Evolutionary conservation across 768 basidiomycete genomes (phyloP).

Genomic region (Daedalea quercina): DNA sequence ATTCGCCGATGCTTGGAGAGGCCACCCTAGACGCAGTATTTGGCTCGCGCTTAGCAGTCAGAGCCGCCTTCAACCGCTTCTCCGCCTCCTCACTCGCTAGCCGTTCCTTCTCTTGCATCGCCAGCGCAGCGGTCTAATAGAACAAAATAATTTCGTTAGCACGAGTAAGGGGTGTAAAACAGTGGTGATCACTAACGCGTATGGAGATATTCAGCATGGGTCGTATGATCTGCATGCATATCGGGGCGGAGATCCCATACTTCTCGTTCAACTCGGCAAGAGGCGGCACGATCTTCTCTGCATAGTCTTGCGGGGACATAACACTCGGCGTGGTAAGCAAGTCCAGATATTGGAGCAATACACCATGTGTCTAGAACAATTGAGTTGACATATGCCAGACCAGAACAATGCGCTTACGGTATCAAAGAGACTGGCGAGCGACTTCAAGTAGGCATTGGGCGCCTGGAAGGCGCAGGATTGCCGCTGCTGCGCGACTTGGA

Average conservation of each 20-base stretch:
- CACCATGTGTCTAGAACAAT: slow-evolving; percentile 70
- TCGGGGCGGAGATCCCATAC: slow-evolving; percentile 77
- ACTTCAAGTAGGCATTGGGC: slow-evolving; percentile 74
- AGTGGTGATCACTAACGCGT: slow-evolving; percentile 52
- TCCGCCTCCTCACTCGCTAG: slow-evolving; percentile 70
- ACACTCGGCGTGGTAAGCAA: slow-evolving; percentile 71
- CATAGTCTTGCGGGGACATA: slow-evolving; percentile 65
- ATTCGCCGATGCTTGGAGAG: slow-evolving; percentile 42
- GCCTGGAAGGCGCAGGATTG: slow-evolving; percentile 77
- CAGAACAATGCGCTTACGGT: slow-evolving; percentile 49
- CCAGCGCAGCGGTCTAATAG: slow-evolving; percentile 58
- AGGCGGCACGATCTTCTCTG: slow-evolving; percentile 66
- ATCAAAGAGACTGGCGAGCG: slow-evolving; percentile 83
- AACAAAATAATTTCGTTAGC: no score
- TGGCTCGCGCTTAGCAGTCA: slow-evolving; percentile 75
- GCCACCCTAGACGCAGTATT: slow-evolving; percentile 52
- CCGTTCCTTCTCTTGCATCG: slow-evolving; percentile 62
- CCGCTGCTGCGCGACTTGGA: slow-evolving; percentile 89
- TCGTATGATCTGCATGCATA: slow-evolving; percentile 92
- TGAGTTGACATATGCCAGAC: slow-evolving; percentile 10
- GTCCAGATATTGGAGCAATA: slow-evolving; percentile 88
- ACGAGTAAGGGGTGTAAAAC: no score
- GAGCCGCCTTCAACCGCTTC: slow-evolving; percentile 72
- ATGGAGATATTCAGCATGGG: slow-evolving; percentile 66
- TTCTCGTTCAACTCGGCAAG: slow-evolving; percentile 63